These are phyloP conservation scores for Hippophae tibetana DNA, from an alignment of 306 rosid genomes.

Conservation along the genomic window DNA sequence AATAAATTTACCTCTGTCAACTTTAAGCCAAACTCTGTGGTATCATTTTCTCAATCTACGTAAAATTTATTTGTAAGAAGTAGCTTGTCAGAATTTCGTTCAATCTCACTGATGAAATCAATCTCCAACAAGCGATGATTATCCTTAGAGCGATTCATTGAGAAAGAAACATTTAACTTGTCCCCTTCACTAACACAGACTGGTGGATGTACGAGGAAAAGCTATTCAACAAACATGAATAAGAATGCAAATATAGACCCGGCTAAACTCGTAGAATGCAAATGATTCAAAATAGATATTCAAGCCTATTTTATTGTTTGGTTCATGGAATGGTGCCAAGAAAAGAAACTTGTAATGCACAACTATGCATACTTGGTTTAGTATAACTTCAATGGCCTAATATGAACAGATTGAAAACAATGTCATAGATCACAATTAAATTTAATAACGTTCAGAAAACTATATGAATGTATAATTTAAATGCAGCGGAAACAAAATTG, in stretches of 20 bases:
- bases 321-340: no score
- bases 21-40: slow-evolving; percentile 15
- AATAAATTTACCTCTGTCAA: slow-evolving; percentile 24
- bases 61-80: slow-evolving; percentile 59
- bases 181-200: slow-evolving; percentile 53
- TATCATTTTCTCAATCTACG: slow-evolving; percentile 56
- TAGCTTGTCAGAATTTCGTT: slow-evolving; percentile 43
- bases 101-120: slow-evolving; percentile 68
- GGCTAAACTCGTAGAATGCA: no score
- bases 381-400: no score
- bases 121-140: slow-evolving; percentile 95
- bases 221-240: slow-evolving; percentile 34
- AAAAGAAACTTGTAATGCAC: no score
- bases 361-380: no score
- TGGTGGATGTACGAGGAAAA: slow-evolving; percentile 70
- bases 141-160: slow-evolving; percentile 77
- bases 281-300: no score
- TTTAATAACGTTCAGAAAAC: no score
- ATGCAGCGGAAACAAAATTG: no score
- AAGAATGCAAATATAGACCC: not conserved
- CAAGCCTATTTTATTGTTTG: no score
- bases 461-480: no score
- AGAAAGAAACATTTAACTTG: slow-evolving; percentile 50
- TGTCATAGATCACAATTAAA: no score
- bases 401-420: no score